Base-by-base conservation (phyloP, 2,329 filamentous ascomycete genomes). In the Albifimbria verrucaria region DNA sequence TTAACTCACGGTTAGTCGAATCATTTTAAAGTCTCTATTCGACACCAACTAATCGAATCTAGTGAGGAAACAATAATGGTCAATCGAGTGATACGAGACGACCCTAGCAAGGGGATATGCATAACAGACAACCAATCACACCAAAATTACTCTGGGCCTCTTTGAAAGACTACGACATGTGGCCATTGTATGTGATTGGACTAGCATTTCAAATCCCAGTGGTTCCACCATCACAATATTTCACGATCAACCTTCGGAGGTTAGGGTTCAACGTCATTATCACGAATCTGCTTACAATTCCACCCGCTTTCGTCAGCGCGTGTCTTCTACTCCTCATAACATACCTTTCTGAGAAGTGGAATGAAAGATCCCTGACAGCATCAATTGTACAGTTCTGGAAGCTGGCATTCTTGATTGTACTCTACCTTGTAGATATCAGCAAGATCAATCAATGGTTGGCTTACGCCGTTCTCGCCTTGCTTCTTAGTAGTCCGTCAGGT, bases 101-200 rank as follows among this genome's bases (percentile, higher is more conserved):
- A 84, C 51, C 81, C 81, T 0, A 74, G 72, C 47, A 83, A 83
- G 60, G 79, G 78, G 78, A 80, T 54, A 84, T 86, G 79, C 78
- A 84, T 62, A 85, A 85, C 57, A 75, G 81, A 2, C 61, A 68
- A 25, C 61, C 58, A 5, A 70, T 85, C n/a, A 77, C 76, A 0
- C 68, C 71, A 1, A 69, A 65, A 17, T 64, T 74, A 2, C 71
- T 83, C 0, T 81, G 76, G 74, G 65, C 82, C 36, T 73, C 76
- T 2, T 59, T 83, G 3, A 73, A 71, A 11, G 83, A 86, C 57
- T 86, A 79, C 59, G 80, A 86, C 55, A 68, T 86, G 50, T 86
- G 62, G 63, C 80, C 80, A 0, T 62, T 82, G 7, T 84, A 84
- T 55, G 49, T 76, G 3, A 70, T 81, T 17, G 79, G 78, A 1